Conservation (phyloP, 441 rosid species). For the Syzygium malaccense region DNA sequence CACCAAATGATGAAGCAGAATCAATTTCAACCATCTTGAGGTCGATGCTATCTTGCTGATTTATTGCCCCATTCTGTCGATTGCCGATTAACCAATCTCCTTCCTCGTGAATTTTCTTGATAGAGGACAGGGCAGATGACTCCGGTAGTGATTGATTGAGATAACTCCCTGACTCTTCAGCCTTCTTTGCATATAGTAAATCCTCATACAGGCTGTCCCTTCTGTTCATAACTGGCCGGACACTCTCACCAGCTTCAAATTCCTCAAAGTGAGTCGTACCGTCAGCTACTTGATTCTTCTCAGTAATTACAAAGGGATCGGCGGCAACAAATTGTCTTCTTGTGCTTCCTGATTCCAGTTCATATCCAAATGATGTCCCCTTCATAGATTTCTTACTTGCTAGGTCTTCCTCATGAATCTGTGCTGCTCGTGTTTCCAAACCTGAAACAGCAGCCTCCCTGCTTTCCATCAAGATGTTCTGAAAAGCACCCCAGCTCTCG, state of each 20-base stretch:
- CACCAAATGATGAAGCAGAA: conserved; percentile 25
- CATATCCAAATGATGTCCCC: conserved; percentile 17
- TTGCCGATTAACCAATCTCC: conserved; percentile 64
- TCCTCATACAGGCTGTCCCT: conserved; percentile 40
- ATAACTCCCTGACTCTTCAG: conserved; percentile 22
- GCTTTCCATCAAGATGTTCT: conserved; percentile 67
- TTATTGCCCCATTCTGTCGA: conserved; percentile 23
- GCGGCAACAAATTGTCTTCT: conserved; percentile 31
- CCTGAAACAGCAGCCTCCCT: conserved; percentile 32
- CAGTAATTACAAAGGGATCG: conserved; percentile 52
- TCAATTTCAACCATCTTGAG: conserved; percentile 39
- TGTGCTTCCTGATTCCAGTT: conserved; percentile 30
- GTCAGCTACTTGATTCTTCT: conserved; percentile 26
- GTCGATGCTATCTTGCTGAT: conserved; percentile 28
- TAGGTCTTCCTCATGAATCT: conserved; percentile 24
- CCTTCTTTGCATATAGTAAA: conserved; percentile 36
- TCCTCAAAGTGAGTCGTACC: conserved; percentile 22
- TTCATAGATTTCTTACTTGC: conserved; percentile 19
- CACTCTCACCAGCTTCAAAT: conserved; percentile 38
- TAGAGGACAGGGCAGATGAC: conserved; percentile 30
- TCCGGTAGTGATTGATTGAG: conserved; percentile 23
- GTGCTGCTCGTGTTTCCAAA: conserved; percentile 16
- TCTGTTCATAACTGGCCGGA: conserved; percentile 23
- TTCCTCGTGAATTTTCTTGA: conserved; percentile 43
- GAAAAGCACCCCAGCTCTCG: conserved; percentile 80